phyloP scores from a whole-genome alignment of 2,329 filamentous ascomycete species.

The Paraphoma chrysanthemicola region DNA sequence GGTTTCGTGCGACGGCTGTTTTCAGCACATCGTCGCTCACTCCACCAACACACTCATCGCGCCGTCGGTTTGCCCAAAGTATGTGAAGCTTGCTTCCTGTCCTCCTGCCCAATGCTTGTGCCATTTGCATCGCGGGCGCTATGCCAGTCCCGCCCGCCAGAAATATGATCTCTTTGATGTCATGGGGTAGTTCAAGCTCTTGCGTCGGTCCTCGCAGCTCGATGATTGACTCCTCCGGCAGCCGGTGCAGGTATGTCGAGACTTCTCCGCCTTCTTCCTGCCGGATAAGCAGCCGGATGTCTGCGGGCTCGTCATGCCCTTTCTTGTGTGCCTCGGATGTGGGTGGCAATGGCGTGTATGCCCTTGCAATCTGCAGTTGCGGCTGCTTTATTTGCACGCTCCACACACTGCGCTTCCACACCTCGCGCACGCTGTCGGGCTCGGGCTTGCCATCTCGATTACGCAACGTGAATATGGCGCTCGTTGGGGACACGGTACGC shows the following conservation, averaged over 20 bases:
- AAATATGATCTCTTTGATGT: slow-evolving; percentile 72
- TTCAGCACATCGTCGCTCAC: slow-evolving; percentile 55
- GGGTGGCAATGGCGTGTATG: slow-evolving; percentile 87
- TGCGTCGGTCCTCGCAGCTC: slow-evolving; percentile 80
- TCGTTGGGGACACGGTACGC: slow-evolving; percentile 69
- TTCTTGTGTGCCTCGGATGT: slow-evolving; percentile 40
- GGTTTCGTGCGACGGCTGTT: slow-evolving; percentile 8
- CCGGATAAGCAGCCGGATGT: slow-evolving; percentile 78
- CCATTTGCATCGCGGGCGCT: slow-evolving; percentile 85
- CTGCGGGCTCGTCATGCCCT: slow-evolving; percentile 38
- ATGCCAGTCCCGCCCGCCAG: slow-evolving; percentile 93
- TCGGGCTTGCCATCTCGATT: slow-evolving; percentile 42
- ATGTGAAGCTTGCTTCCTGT: slow-evolving; percentile 65
- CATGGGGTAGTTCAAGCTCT: slow-evolving; percentile 67
- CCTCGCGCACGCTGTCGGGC: slow-evolving; percentile 39
- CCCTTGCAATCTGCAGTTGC: slow-evolving; percentile 86
- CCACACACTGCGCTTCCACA: slow-evolving; percentile 74
- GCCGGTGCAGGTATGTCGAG: slow-evolving; percentile 76
- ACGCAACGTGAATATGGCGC: slow-evolving; percentile 71
- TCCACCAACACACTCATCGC: slow-evolving; percentile 71
- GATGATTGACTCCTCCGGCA: slow-evolving; percentile 68
- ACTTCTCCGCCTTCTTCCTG: slow-evolving; percentile 82
- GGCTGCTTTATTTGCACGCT: slow-evolving; percentile 95
- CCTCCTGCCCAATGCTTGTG: slow-evolving; percentile 64
- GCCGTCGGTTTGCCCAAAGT: slow-evolving; percentile 79